phyloP scores from a whole-genome alignment of 2,329 filamentous ascomycete species.

The Fusarium ambrosium region DNA sequence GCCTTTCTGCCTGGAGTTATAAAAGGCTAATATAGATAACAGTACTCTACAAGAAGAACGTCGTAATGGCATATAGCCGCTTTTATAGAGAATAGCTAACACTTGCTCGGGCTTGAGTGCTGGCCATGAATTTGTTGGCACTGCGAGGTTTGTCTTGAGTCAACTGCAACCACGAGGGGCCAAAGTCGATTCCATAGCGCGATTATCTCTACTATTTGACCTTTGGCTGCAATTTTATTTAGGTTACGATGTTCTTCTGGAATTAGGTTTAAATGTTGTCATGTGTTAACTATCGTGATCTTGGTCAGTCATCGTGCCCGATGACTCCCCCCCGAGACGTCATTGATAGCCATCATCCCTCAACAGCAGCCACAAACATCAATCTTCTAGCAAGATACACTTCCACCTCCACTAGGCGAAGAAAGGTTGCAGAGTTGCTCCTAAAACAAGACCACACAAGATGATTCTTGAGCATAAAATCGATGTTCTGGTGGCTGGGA shows the following conservation, averaged over 20 bases:
- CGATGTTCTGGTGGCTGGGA: neutral
- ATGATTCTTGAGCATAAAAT: neutral
- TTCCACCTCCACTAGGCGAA: neutral
- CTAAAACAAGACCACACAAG: neutral
- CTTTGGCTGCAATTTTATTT: neutral
- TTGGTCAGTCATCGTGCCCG: neutral
- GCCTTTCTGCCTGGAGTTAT: neutral
- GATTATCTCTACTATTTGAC: neutral
- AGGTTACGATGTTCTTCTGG: neutral
- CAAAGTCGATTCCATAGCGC: neutral
- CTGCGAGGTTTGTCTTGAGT: neutral
- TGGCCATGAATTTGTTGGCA: neutral
- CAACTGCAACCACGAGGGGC: neutral
- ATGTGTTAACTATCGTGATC: neutral
- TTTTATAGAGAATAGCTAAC: neutral
- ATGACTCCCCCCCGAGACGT: neutral
- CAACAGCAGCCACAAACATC: neutral
- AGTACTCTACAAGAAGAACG: no score
- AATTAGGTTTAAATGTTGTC: neutral
- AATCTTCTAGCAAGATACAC: neutral
- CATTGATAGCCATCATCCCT: neutral
- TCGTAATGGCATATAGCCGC: neutral
- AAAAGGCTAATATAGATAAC: neutral
- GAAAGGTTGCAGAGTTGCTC: neutral
- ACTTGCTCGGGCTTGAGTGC: neutral